Conservation (phyloP, 352 stramenopile genomes). For the Stramenopiles sp. region DNA sequence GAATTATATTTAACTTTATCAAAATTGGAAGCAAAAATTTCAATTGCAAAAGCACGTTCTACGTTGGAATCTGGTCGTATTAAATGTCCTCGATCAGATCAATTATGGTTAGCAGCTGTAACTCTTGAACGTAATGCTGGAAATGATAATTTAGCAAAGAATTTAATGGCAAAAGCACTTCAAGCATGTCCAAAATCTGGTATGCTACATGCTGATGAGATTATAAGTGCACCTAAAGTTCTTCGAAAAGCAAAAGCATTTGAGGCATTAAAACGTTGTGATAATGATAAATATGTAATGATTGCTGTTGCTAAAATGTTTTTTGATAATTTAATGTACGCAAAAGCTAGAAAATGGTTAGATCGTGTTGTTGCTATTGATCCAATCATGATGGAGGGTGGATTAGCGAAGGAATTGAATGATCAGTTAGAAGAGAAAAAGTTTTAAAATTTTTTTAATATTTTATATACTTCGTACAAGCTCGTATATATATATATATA, state of each 20-base stretch:
- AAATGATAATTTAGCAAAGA: slow-evolving; percentile 81
- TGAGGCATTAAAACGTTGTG: slow-evolving; percentile 84
- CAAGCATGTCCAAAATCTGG: slow-evolving; percentile 87
- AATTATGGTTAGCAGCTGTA: slow-evolving; percentile 86
- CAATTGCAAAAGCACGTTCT: slow-evolving; percentile 81
- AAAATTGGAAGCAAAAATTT: slow-evolving; percentile 66
- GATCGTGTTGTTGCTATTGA: slow-evolving; percentile 83
- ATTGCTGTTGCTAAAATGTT: slow-evolving; percentile 86
- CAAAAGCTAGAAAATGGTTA: slow-evolving; percentile 92
- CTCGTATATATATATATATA: too few species aligned
- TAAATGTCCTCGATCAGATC: slow-evolving; percentile 75
- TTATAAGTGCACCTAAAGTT: slow-evolving; percentile 69
- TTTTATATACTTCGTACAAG: too few species aligned
- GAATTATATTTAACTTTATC: slow-evolving; percentile 80
- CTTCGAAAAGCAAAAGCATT: slow-evolving; percentile 86
- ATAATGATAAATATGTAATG: slow-evolving; percentile 89
- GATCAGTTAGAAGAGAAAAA: too few species aligned
- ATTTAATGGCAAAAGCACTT: slow-evolving; percentile 83
- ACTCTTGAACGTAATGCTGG: slow-evolving; percentile 66
- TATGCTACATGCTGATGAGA: slow-evolving; percentile 78
- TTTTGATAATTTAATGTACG: slow-evolving; percentile 74
- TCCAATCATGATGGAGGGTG: too few species aligned
- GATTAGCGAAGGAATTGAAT: too few species aligned
- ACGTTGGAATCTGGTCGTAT: slow-evolving; percentile 84
- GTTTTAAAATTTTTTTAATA: too few species aligned